A percentile compares a stretch with the other conserved stretches of the same genome.
Evolutionary conservation across 176 grass and related monocot species (phyloP).

Genomic region (Juncus effusus): DNA sequence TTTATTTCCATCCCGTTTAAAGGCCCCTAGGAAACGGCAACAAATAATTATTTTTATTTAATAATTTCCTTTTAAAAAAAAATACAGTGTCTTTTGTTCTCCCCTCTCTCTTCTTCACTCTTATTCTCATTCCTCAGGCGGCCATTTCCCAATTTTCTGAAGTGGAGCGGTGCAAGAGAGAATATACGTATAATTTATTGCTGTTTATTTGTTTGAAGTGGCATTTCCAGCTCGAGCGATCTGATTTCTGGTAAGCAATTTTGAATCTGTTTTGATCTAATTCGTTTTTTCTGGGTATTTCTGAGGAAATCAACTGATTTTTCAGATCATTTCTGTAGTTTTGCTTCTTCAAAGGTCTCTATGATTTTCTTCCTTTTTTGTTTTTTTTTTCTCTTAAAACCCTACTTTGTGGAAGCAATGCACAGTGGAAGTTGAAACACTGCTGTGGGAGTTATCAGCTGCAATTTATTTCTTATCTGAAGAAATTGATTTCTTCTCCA

Average conservation of each 20-base stretch:
- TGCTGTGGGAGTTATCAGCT: conserved; percentile 3
- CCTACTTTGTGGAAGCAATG: too few species aligned
- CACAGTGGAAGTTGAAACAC: neutral
- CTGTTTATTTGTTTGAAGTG: neutral
- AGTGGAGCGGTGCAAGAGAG: neutral
- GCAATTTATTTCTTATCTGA: neutral
- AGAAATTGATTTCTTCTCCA: conserved; percentile 9
- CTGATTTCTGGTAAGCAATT: conserved; percentile 2
- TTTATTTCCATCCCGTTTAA: conserved; percentile 6
- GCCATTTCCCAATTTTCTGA: conserved; percentile 14
- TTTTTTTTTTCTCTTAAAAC: neutral
- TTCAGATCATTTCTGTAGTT: neutral
- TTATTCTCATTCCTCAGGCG: neutral
- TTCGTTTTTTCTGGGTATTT: neutral
- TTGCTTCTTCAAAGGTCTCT: neutral
- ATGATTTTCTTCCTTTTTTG: neutral
- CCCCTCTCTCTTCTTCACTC: neutral
- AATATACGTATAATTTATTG: neutral
- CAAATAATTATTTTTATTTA: conserved; percentile 23
- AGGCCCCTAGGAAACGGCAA: conserved; percentile 18
- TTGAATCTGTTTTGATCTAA: neutral
- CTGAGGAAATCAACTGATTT: neutral
- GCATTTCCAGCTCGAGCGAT: conserved; percentile 7
- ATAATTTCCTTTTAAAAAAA: neutral
- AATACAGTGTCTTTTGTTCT: neutral